Evolutionary conservation across 2,329 filamentous ascomycete species (phyloP), one percentile per base, ranked within the genome.

Genomic region (Aspergillus transmontanensis): DNA sequence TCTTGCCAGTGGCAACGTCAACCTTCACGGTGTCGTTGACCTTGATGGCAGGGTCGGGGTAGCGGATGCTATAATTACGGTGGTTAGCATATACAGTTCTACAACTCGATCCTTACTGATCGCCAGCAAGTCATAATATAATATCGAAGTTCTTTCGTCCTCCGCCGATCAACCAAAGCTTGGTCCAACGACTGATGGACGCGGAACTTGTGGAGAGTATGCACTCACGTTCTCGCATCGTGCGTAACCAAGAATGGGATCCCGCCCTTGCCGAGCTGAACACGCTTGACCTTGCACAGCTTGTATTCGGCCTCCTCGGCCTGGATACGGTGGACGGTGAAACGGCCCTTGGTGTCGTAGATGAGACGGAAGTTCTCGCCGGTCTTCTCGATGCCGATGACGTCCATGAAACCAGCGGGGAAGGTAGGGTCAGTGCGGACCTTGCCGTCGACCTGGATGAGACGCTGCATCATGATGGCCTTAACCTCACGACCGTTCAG

Each of bases 161-260:
- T 77, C 76, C 74, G 74, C 75, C 74, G 77, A 79, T 86, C 83
- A 83, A 85, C 93, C 93, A 96, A 95, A 97, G 87, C 92, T 95
- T 96, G 93, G 92, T 94, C 93, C 94, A 97, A 97, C 94, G 94
- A 90, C 94, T 97, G 94, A 97, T 94, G 95, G 94, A 97, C 93
- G 91, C 91, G 86, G 89, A 85, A 90, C 77, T 79, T 75, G 66
- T 70, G 68, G 88, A 76, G 74, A 74, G 76, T 68, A 71, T 72
- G 72, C 91, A 98, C 94, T 97, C 88, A 99, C 94, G 95, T 99
- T 93, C 95, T 91, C 86, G 95, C 95, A 95, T 99, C 95, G 92
- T 99, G 95, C 94, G 95, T 99, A 92, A 99, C 95, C 93, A 98
- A 97, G 94, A 97, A 99, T 96, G 95, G 95, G 90, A 99, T 96